Conservation (phyloP, 208 protist genomes). For the Leishmania guyanensis region DNA sequence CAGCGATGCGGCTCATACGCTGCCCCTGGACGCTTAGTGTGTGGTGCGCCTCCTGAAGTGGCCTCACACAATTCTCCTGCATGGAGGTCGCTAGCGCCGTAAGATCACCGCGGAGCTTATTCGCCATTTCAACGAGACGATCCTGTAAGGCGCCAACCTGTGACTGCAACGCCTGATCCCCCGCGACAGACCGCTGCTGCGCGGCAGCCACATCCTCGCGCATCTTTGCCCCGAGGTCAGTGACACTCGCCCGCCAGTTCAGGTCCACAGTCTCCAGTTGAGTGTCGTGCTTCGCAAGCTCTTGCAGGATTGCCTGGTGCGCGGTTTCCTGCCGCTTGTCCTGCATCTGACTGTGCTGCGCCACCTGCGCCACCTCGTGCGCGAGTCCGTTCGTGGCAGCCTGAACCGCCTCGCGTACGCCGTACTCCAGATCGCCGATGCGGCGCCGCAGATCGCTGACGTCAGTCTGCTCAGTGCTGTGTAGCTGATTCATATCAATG, state of each 20-base stretch:
- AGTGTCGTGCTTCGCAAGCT: conserved; percentile 71
- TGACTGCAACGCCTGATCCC: conserved; percentile 41
- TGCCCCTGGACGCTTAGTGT: conserved; percentile 35
- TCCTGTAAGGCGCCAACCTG: conserved; percentile 45
- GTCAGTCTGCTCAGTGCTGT: conserved; percentile 49
- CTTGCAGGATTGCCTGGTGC: conserved; percentile 71
- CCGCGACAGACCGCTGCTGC: conserved; percentile 32
- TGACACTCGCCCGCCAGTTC: conserved; percentile 77
- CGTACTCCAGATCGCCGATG: conserved; percentile 40
- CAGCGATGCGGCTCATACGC: conserved; percentile 25
- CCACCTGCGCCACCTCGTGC: conserved; percentile 59
- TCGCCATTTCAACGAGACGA: conserved; percentile 26
- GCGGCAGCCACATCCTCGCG: conserved; percentile 32
- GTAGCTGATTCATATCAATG: conserved; percentile 50
- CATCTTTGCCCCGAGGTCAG: conserved; percentile 56
- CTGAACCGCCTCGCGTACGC: conserved; percentile 44
- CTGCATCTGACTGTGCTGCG: conserved; percentile 61
- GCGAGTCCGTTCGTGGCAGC: conserved; percentile 49
- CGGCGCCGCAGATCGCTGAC: conserved; percentile 37
- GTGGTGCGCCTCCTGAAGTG: conserved; percentile 41
- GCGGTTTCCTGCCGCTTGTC: conserved; percentile 51
- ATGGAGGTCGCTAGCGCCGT: conserved; percentile 22
- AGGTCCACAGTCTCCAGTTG: conserved; percentile 75
- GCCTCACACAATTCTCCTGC: conserved; percentile 46
- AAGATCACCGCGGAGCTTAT: conserved; percentile 36